Base-by-base conservation (phyloP, 345 rosid species). In the Streptanthus diversifolius region DNA sequence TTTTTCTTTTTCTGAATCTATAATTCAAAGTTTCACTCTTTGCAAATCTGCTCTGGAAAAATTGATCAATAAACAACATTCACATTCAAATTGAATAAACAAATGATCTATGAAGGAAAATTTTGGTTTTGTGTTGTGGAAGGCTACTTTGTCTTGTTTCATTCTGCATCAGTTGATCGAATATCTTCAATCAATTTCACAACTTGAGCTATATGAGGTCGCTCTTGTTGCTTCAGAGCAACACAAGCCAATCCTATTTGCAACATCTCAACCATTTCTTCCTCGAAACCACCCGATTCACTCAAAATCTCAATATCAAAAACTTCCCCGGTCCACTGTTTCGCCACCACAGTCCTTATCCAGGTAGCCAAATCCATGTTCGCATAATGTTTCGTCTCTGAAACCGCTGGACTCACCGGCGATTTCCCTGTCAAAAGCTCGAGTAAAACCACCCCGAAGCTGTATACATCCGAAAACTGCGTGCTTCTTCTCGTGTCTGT, bases 351-450 rank as follows among this genome's bases (percentile, higher is more conserved):
- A 0, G 82, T 77, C 68, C 85, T 79, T 32, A 91, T 93, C 95
- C 93, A 89, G 53, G 81, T 83, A 0, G 85, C 91, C 5, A 91
- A 89, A 71, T 85, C 85, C 58, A 82, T 78, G 7, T 84, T 79
- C 2, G 82, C 80, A 8, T 80, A 82, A 2, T 47, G 72, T 27
- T 83, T 80, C 0, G 74, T 61, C 37, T 44, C 66, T 35, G 77
- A 55, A n/a, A 24, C 89, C 33, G 68, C 73, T 3, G 86, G 90
- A 73, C 91, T 76, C 9, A 79, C 99, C 0, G 97, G 93, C 5
- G 92, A 90, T 69, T 90, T 95, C 80, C 97, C 98, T 0, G 99
- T 88, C 10, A 95, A 80, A 3, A 92, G 86, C 86, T 95, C 99
- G 0, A 95, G 83, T 47, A 92, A 41, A 21, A 90, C 92, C 63